A percentile compares a stretch with the other conserved stretches of the same genome.
phyloP scores from a whole-genome alignment of 2,329 filamentous ascomycete species.

The Penicillium sp. region DNA sequence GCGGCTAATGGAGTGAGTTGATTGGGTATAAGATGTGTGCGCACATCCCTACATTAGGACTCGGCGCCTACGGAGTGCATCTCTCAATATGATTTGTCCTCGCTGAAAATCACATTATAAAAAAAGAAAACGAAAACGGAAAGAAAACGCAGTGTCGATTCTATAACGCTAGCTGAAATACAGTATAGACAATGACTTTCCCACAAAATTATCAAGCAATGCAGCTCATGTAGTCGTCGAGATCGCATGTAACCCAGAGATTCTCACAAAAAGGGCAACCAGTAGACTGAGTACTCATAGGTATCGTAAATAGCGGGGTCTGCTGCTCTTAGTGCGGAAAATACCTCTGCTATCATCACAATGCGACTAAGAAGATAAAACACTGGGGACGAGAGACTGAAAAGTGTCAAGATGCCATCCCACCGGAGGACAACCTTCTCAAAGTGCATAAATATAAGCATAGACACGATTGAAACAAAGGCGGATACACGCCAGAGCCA shows the following conservation, averaged over 20 bases:
- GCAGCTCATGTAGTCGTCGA: background rate
- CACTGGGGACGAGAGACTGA: background rate
- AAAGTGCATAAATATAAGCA: conserved; percentile 6
- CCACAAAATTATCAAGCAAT: background rate
- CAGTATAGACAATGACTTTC: background rate
- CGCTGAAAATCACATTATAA: background rate
- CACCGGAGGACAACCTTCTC: conserved; percentile 2
- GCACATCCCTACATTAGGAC: background rate
- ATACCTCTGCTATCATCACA: conserved; percentile 2
- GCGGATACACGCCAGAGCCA: background rate
- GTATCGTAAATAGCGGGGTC: conserved; percentile 1
- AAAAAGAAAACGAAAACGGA: background rate
- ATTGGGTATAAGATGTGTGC: background rate
- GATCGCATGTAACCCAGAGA: background rate
- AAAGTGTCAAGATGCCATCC: background rate
- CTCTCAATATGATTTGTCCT: too few species aligned
- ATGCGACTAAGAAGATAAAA: conserved; percentile 2
- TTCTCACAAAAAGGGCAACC: conserved; percentile 3
- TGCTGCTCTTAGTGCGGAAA: background rate
- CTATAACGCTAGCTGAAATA: background rate
- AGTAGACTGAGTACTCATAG: background rate
- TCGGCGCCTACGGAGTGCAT: background rate
- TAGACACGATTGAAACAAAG: background rate
- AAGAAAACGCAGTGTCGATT: background rate
- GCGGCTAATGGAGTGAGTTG: background rate